Evolutionary conservation across 2,329 filamentous ascomycete species (phyloP).

Genomic region (Epichloe sp.): DNA sequence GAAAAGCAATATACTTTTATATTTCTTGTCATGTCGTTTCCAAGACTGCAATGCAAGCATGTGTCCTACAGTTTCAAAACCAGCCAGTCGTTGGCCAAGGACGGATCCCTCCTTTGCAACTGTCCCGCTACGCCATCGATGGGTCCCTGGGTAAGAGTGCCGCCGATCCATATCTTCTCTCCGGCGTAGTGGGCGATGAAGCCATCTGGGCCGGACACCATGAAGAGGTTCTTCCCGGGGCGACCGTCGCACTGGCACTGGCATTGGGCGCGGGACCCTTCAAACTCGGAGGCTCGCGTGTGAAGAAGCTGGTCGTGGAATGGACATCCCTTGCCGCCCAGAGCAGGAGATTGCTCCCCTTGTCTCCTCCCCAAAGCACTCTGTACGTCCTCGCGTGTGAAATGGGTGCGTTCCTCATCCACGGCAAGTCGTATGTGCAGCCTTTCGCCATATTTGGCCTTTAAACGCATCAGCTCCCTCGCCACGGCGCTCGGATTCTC

Average conservation of each 20-base stretch:
- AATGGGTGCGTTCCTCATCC: slow-evolving; percentile 62
- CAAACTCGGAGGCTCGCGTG: slow-evolving; percentile 18
- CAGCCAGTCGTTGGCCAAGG: slow-evolving; percentile 31
- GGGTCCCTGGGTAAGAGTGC: slow-evolving; percentile 61
- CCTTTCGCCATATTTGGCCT: slow-evolving; percentile 38
- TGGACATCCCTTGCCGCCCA: slow-evolving; percentile 10
- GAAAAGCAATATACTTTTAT: background rate
- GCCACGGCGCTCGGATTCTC: slow-evolving; percentile 37
- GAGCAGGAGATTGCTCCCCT: background rate
- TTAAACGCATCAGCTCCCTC: slow-evolving; percentile 49
- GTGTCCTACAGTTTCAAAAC: slow-evolving; percentile 35
- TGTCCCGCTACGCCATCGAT: slow-evolving; percentile 54
- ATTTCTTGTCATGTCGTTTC: background rate
- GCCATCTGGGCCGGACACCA: slow-evolving; percentile 83
- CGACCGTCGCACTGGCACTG: slow-evolving; percentile 14
- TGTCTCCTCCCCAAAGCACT: slow-evolving; percentile 13
- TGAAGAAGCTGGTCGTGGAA: slow-evolving; percentile 20
- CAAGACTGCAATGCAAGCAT: background rate
- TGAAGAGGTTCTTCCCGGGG: slow-evolving; percentile 50
- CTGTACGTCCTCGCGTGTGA: slow-evolving; percentile 40
- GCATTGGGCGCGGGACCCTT: slow-evolving; percentile 13
- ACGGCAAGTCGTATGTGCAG: slow-evolving; percentile 64
- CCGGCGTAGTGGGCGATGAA: slow-evolving; percentile 76
- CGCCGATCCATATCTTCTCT: slow-evolving; percentile 59
- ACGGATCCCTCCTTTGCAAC: slow-evolving; percentile 35